Evolutionary conservation across 345 rosid genomes (phyloP).

Genomic region (Brassica juncea): DNA sequence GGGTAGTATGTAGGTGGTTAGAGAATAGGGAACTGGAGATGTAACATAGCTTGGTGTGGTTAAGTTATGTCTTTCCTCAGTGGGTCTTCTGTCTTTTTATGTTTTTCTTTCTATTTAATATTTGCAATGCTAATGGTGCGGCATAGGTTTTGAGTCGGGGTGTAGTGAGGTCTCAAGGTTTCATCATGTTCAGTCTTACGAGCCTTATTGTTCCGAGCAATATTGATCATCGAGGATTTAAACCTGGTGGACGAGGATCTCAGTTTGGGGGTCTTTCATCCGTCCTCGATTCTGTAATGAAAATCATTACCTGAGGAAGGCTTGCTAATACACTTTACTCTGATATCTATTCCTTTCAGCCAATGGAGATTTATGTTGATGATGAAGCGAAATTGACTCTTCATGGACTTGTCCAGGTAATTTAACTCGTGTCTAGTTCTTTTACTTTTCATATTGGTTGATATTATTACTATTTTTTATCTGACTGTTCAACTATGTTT

Average conservation of each 20-base stretch:
- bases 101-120: too few relatives aligned
- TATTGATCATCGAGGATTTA: conserved; percentile 43
- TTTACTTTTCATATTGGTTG: neutral
- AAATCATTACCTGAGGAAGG: conserved; percentile 64
- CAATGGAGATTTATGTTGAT: conserved; percentile 98
- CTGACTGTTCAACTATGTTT: neutral
- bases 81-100: too few relatives aligned
- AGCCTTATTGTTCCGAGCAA: conserved; percentile 19
- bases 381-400: conserved; percentile 99
- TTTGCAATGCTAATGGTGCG: neutral
- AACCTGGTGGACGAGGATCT: conserved; percentile 54
- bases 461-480: neutral
- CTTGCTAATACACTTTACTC: conserved; percentile 71
- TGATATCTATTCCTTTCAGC: conserved; percentile 91
- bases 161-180: neutral
- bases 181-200: neutral
- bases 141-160: conserved; percentile 2
- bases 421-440: neutral
- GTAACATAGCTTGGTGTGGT: too few relatives aligned
- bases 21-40: neutral
- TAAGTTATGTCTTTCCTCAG: too few relatives aligned
- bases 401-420: conserved; percentile 98
- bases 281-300: conserved; percentile 62
- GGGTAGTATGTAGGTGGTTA: conserved; percentile 2
- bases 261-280: conserved; percentile 55